Percentiles rank a stretch among this genome's conserved stretches.
Evolutionary conservation across 1,139 yeast genomes (phyloP).

Genomic region (Diutina scorzettiae): DNA sequence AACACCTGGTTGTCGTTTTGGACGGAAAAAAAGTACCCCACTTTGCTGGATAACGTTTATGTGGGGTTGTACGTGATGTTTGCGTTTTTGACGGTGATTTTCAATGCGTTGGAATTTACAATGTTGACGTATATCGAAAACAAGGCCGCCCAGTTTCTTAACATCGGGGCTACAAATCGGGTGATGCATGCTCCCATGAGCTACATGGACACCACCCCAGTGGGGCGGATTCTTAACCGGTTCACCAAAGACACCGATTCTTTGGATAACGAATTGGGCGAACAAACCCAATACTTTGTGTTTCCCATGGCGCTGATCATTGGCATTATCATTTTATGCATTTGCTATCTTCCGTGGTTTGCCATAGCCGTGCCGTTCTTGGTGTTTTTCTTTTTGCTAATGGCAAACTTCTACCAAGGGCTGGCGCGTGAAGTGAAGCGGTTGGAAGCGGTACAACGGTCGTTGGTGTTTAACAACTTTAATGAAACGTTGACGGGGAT

Average conservation of each 20-base stretch:
- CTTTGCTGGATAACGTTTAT: slow-evolving; percentile 8
- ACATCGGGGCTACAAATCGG: slow-evolving; percentile 27
- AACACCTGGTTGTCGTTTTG: slow-evolving; percentile 5
- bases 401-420: slow-evolving; percentile 47
- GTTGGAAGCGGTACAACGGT: slow-evolving; percentile 32
- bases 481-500: slow-evolving; percentile 35
- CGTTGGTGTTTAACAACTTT: slow-evolving; percentile 34
- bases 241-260: slow-evolving; percentile 13
- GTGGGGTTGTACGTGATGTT: slow-evolving; percentile 10
- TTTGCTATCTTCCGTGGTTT: slow-evolving; percentile 65
- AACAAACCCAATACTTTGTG: slow-evolving; percentile 40
- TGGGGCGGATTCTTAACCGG: slow-evolving; percentile 12
- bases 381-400: slow-evolving; percentile 29
- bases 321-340: slow-evolving; percentile 57
- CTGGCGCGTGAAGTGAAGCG: slow-evolving; percentile 38
- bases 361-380: slow-evolving; percentile 60
- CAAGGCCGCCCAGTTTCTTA: slow-evolving; percentile 21
- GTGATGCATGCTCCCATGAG: slow-evolving; percentile 32
- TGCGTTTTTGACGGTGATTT: slow-evolving; percentile 9
- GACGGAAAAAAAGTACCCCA: slow-evolving; percentile 3
- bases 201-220: slow-evolving; percentile 12
- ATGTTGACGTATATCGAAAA: slow-evolving; percentile 9
- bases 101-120: slow-evolving; percentile 9
- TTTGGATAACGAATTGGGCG: slow-evolving; percentile 19
- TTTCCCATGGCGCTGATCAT: slow-evolving; percentile 41